Conservation (phyloP, 1,139 yeast genomes). For the Hemisphaericaspora lyxosophila region DNA sequence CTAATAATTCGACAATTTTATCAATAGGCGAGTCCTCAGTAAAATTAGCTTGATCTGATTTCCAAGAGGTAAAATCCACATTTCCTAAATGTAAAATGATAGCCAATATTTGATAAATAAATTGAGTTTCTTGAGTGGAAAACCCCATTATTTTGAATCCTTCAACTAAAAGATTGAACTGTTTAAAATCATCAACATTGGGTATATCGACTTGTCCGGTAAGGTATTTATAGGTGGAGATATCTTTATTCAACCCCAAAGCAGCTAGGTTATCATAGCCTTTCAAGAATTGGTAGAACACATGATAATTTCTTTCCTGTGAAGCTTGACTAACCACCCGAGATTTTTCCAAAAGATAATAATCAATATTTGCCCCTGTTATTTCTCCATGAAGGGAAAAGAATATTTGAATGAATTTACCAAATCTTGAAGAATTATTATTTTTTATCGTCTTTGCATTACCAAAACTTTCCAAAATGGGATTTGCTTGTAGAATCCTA, state of each 20-base stretch:
- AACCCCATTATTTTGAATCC: constrained; percentile 81
- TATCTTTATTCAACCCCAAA: constrained; percentile 48
- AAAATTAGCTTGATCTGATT: constrained; percentile 79
- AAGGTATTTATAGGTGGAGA: constrained; percentile 57
- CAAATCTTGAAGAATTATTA: constrained; percentile 94
- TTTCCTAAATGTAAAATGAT: constrained; percentile 85
- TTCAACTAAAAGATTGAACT: constrained; percentile 57
- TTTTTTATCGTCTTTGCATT: constrained; percentile 95
- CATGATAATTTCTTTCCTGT: constrained; percentile 86
- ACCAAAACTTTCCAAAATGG: constrained; percentile 94
- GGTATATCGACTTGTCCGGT: constrained; percentile 53
- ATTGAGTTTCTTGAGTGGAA: constrained; percentile 49
- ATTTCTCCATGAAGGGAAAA: constrained; percentile 66
- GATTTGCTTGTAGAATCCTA: constrained; percentile 90
- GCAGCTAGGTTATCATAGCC: constrained; percentile 60
- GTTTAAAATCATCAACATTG: constrained; percentile 73
- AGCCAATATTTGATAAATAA: constrained; percentile 69
- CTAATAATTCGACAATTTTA: constrained; percentile 60
- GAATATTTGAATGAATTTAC: constrained; percentile 89
- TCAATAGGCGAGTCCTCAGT: constrained; percentile 54
- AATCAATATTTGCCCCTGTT: constrained; percentile 88
- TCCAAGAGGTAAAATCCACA: constrained; percentile 67
- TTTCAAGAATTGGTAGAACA: constrained; percentile 80
- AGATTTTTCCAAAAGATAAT: constrained; percentile 91
- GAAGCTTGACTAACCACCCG: constrained; percentile 81